Evolutionary conservation across 1,284 basidiomycete species (phyloP).

Genomic region (Farysia itapuensis): DNA sequence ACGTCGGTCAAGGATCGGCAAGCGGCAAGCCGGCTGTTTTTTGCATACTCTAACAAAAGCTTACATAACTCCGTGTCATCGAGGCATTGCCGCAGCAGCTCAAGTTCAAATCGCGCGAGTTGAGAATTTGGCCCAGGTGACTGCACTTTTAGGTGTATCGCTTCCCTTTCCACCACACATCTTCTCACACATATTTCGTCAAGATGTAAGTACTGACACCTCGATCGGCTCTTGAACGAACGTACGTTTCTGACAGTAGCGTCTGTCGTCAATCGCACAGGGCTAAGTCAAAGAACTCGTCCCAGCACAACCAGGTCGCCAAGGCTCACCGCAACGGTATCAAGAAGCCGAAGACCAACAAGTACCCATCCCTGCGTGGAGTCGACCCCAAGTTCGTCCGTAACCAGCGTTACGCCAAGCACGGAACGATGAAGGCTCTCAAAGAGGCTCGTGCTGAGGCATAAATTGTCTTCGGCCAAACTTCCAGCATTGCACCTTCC

Average conservation of each 20-base stretch:
- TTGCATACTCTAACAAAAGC: no score
- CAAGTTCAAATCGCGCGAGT: no score
- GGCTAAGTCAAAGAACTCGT: conserved; percentile 59
- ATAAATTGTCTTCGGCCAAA: no score
- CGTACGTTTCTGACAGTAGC: no score
- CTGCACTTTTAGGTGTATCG: no score
- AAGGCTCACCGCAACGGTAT: conserved; percentile 91
- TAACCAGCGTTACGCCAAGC: conserved; percentile 75
- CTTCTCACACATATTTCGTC: conserved; percentile 28
- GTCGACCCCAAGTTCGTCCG: conserved; percentile 88
- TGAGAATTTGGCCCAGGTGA: no score
- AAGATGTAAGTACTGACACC: conserved; percentile 30
- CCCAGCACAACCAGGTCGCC: conserved; percentile 64
- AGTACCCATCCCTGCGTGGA: conserved; percentile 85
- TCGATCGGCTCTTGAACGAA: no score
- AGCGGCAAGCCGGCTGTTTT: no score
- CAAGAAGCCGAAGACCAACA: conserved; percentile 66
- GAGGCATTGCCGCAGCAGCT: no score
- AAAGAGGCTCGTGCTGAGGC: conserved; percentile 41
- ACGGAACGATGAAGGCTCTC: conserved; percentile 71
- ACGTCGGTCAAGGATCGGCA: no score
- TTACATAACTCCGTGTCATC: no score
- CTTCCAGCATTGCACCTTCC: background rate
- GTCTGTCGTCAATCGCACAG: conserved; percentile 21
- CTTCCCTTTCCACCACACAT: no score